Evolutionary conservation across 2,329 filamentous ascomycete genomes (phyloP).

Genomic region (Nemania sp.): DNA sequence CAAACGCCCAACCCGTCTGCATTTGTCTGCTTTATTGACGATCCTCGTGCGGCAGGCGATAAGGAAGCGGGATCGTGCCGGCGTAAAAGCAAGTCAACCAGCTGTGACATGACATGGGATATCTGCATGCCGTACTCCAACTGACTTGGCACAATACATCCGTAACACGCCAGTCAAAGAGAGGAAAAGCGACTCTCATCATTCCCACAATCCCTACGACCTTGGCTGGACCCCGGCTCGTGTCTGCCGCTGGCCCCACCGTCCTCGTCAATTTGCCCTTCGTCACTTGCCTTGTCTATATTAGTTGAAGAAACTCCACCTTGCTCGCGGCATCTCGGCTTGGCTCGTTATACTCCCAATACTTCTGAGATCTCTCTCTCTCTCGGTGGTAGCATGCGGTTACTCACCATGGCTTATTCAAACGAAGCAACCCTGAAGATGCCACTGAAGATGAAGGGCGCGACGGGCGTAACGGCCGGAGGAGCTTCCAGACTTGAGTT

Average conservation of each 20-base stretch:
- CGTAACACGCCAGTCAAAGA: constrained; percentile 18
- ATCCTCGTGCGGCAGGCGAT: constrained; percentile 12
- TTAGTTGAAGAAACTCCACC: constrained; percentile 14
- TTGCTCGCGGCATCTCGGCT: background rate
- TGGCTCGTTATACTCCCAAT: background rate
- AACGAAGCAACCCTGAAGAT: constrained; percentile 15
- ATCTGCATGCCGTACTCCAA: constrained; percentile 28
- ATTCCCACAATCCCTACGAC: constrained; percentile 22
- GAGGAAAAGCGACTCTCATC: constrained; percentile 8
- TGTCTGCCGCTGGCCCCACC: constrained; percentile 19
- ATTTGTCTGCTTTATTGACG: constrained; percentile 5
- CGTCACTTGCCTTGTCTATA: constrained; percentile 9
- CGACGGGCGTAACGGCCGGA: no score
- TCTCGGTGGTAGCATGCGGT: constrained; percentile 12
- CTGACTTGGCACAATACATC: constrained; percentile 18
- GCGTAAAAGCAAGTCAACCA: constrained; percentile 14
- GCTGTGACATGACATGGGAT: constrained; percentile 26
- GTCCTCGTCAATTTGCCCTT: constrained; percentile 3
- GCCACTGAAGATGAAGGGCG: constrained; percentile 10
- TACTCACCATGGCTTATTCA: constrained; percentile 23
- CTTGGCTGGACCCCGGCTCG: constrained; percentile 17
- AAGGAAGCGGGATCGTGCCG: constrained; percentile 20
- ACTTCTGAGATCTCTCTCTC: background rate
- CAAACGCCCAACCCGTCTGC: constrained; percentile 1
- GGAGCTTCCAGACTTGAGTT: constrained; percentile 18